Percentiles rank a stretch among this genome's conserved stretches.
Conservation (phyloP, 2,329 filamentous ascomycete species). For the Cladosporium sp. region DNA sequence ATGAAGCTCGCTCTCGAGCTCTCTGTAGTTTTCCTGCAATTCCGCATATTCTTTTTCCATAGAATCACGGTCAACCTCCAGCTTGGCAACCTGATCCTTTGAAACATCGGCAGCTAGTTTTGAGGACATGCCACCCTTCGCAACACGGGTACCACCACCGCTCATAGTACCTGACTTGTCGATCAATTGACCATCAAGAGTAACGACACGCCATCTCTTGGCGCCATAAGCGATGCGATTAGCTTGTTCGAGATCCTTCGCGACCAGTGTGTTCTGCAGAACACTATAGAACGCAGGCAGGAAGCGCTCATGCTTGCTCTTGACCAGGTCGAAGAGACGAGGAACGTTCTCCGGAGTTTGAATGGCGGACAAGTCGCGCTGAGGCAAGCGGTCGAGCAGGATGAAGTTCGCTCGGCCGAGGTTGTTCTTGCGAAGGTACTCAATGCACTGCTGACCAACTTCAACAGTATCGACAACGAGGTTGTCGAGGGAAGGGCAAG, state of each 20-base stretch:
- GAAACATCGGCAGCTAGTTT: conserved; percentile 83
- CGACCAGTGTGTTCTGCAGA: conserved; percentile 90
- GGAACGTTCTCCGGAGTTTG: conserved; percentile 89
- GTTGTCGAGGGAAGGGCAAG: conserved; percentile 85
- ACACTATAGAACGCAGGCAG: conserved; percentile 90
- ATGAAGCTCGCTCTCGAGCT: conserved; percentile 69
- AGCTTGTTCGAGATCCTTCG: conserved; percentile 86
- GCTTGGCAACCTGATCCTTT: conserved; percentile 81
- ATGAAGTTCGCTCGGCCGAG: conserved; percentile 96
- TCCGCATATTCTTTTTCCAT: conserved; percentile 77
- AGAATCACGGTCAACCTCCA: conserved; percentile 80
- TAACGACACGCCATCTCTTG: conserved; percentile 92
- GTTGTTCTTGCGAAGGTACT: conserved; percentile 95
- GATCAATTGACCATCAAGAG: conserved; percentile 88
- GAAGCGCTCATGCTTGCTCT: conserved; percentile 81
- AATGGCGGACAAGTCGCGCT: conserved; percentile 71
- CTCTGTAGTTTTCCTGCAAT: conserved; percentile 78
- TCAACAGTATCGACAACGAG: conserved; percentile 97
- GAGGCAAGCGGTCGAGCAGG: conserved; percentile 79
- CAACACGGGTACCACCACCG: conserved; percentile 85
- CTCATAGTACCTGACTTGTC: conserved; percentile 99
- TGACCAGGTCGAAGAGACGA: conserved; percentile 86
- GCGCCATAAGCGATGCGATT: conserved; percentile 95
- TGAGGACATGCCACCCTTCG: conserved; percentile 92
- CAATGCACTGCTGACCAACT: conserved; percentile 94